Base-by-base conservation (phyloP, 352 stramenopile species). In the Phytophthora pisi region DNA sequence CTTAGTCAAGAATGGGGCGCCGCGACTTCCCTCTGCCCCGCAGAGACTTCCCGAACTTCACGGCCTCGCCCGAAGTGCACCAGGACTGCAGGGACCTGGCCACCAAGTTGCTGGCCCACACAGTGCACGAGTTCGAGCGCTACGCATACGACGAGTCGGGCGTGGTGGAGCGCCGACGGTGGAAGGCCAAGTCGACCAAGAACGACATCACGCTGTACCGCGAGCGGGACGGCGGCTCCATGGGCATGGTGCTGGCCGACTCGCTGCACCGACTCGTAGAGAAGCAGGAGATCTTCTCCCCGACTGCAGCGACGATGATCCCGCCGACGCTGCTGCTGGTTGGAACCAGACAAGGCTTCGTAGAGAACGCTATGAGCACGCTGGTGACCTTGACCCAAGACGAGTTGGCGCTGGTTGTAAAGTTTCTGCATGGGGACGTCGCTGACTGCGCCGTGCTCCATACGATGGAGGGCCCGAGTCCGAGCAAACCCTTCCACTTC, bases 121-220 rank as follows among this genome's bases (percentile, higher is more conserved):
- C 79, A 1, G 69, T 90, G 52, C 58, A 75, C 28, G 79, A 88
- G 46, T 90, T 85, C 53, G 78, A 82, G 53, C 68, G 54, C 26
- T 84, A 78, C 34, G 50, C 60, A 0, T 71, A 78, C 16, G 65
- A 74, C 3, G 66, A 78, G 26, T 42, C 61, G 0, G 68, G 75
- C 34, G 64, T 68, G 10, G 68, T 83, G 23, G 64, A 78, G 58
- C 52, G 36, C 23, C 54, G 58, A 0, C 62, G 68, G 7, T 88
- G 79, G 79, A 84, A 83, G 57, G 43, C 63, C 16, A 66, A 75
- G 42, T 54, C 72, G 0, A 70, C 68, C 13, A 74, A 70, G 20
- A 74, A 78, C 43, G 68, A 76, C 18, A 65, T 88, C 26, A 69
- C 68, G 23, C 57, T 88, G 10, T 85, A 75, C 40, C 72, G 70